Percentiles rank a stretch among this genome's conserved stretches.
Conservation (phyloP, 2,329 filamentous ascomycete genomes). For the Neofusicoccum laricinum region DNA sequence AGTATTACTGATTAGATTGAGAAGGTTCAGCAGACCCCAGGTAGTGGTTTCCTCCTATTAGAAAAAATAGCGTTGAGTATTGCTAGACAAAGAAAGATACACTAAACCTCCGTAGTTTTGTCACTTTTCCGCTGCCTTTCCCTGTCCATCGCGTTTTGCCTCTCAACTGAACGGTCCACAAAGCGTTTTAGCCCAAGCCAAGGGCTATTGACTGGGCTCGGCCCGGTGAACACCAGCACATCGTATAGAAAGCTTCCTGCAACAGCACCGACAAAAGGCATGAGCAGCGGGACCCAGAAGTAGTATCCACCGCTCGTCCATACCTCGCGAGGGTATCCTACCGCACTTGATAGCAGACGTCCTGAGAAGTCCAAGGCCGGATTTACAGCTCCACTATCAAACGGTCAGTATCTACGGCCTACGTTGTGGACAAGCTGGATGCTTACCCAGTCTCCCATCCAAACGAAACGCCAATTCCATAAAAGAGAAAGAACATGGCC, state of each 20-base stretch:
- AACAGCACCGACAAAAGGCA: constrained; percentile 63
- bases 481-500: constrained; percentile 68
- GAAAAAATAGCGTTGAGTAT: too few species aligned
- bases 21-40: too few species aligned
- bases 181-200: constrained; percentile 49
- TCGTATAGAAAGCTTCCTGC: constrained; percentile 68
- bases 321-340: constrained; percentile 67
- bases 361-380: constrained; percentile 70
- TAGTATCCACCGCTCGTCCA: constrained; percentile 68
- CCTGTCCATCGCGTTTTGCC: neutral
- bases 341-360: constrained; percentile 61
- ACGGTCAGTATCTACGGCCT: neutral
- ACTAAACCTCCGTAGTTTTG: neutral
- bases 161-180: neutral
- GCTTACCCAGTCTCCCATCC: constrained; percentile 77
- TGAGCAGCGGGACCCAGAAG: constrained; percentile 60
- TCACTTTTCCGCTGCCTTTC: neutral
- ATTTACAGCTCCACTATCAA: constrained; percentile 46
- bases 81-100: neutral
- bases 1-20: too few species aligned
- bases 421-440: too few species aligned
- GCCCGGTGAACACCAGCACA: constrained; percentile 64
- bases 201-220: constrained; percentile 68
- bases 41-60: too few species aligned
- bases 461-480: constrained; percentile 70